Conservation (phyloP, 352 stramenopile species). For the Phytopythium delawarense region DNA sequence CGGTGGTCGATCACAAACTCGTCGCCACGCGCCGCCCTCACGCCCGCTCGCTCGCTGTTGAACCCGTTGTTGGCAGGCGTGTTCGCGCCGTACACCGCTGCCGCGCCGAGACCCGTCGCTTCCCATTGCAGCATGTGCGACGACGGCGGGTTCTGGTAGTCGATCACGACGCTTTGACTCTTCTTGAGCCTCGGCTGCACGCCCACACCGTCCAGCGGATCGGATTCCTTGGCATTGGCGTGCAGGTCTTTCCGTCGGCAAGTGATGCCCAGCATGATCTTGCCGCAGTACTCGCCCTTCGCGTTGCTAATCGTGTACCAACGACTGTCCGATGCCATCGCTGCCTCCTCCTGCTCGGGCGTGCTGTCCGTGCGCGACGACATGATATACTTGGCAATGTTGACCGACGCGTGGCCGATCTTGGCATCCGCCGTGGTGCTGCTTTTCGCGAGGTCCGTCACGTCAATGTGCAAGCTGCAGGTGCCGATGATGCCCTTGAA, state of each 20-base stretch:
- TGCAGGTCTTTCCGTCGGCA: constrained; percentile 34
- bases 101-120: constrained; percentile 11
- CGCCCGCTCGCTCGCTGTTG: constrained; percentile 8
- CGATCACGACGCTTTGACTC: constrained; percentile 72
- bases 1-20: constrained; percentile 43
- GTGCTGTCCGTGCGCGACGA: constrained; percentile 32
- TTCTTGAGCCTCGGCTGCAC: constrained; percentile 68
- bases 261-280: constrained; percentile 78
- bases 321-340: constrained; percentile 64
- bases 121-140: constrained; percentile 80
- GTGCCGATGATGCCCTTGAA: constrained; percentile 76
- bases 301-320: constrained; percentile 86
- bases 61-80: constrained; percentile 9
- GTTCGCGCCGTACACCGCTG: not conserved
- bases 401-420: constrained; percentile 61
- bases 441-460: constrained; percentile 49
- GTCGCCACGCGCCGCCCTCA: constrained; percentile 23
- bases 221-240: constrained; percentile 13
- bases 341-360: constrained; percentile 54
- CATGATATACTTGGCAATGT: constrained; percentile 85
- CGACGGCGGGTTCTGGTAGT: constrained; percentile 59
- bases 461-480: constrained; percentile 69
- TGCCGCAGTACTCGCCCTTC: constrained; percentile 85
- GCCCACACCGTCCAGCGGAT: constrained; percentile 6
- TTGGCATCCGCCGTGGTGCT: constrained; percentile 34